These are phyloP conservation scores for Musa troglodytarum DNA, from an alignment of 176 grass and related monocot species.

Conservation along the genomic window DNA sequence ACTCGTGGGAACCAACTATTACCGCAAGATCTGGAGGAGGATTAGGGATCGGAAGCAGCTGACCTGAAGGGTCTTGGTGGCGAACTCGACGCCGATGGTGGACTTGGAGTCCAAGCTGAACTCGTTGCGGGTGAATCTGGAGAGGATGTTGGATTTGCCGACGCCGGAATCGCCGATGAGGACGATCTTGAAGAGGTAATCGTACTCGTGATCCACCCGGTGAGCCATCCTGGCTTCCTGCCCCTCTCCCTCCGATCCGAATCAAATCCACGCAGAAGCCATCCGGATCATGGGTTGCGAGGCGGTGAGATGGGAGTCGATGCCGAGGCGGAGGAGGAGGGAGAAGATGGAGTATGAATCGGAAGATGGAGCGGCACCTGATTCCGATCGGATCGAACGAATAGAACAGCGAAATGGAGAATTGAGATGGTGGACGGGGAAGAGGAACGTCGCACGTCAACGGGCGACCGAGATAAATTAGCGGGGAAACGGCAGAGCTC, in stretches of 20 bases:
- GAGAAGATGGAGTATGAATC: too few relatives aligned
- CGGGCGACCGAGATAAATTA: too few relatives aligned
- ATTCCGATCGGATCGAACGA: too few relatives aligned
- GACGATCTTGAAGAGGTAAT: constrained; percentile 13
- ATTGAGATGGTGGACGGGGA: too few relatives aligned
- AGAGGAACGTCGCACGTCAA: too few relatives aligned
- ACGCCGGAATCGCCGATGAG: constrained; percentile 19
- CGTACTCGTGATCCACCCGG: constrained; percentile 6
- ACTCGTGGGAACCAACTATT: too few relatives aligned
- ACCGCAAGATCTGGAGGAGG: not conserved
- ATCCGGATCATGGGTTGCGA: not conserved
- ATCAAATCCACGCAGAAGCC: not conserved
- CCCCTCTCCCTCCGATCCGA: not conserved
- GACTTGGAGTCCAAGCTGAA: constrained; percentile 20
- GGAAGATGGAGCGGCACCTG: too few relatives aligned
- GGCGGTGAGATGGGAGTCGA: not conserved
- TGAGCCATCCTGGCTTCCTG: not conserved
- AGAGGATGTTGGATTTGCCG: constrained; percentile 18
- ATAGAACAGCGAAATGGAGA: too few relatives aligned
- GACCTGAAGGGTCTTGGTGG: constrained; percentile 19
- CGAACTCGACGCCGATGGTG: constrained; percentile 25
- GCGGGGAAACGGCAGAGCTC: too few relatives aligned
- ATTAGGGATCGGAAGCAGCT: not conserved
- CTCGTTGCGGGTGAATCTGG: constrained; percentile 21
- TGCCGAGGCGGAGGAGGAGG: not conserved